Conservation (phyloP, 1,284 basidiomycete species). For the Apiotrichum laibachii region DNA sequence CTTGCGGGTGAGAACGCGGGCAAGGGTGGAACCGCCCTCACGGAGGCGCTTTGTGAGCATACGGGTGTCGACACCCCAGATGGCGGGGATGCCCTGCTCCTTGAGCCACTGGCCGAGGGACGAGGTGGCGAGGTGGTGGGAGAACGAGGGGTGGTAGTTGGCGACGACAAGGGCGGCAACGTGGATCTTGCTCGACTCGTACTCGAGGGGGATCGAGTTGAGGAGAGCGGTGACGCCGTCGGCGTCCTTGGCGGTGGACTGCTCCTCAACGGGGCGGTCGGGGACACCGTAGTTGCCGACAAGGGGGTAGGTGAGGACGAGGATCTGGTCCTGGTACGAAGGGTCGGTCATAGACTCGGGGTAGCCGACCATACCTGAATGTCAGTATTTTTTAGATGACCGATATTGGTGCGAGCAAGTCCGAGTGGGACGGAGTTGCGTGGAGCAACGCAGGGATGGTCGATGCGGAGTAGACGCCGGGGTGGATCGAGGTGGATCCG, state of each 20-base stretch:
- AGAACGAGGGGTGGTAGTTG: conserved; percentile 91
- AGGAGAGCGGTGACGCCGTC: conserved; percentile 50
- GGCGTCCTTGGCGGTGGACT: conserved; percentile 44
- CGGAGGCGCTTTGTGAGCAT: conserved; percentile 95
- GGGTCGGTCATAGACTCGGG: conserved; percentile 98
- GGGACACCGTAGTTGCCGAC: conserved; percentile 99
- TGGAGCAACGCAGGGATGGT: not conserved
- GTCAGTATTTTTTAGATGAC: not conserved
- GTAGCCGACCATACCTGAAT: conserved; percentile 94
- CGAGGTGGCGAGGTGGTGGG: conserved; percentile 88
- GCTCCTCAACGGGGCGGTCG: conserved; percentile 57
- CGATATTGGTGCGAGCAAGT: not conserved
- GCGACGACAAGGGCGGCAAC: conserved; percentile 88
- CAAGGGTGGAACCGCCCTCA: conserved; percentile 90
- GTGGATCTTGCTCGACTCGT: conserved; percentile 94
- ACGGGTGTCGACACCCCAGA: conserved; percentile 95
- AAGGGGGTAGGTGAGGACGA: conserved; percentile 94
- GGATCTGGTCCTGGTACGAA: conserved; percentile 97
- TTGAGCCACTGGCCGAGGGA: conserved; percentile 91
- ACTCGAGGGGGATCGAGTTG: conserved; percentile 69
- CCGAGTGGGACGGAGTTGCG: not conserved
- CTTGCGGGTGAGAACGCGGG: conserved; percentile 69
- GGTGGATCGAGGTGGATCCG: too few species aligned
- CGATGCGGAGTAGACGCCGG: too few species aligned
- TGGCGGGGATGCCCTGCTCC: conserved; percentile 90